Evolutionary conservation across 805 yeast genomes (phyloP).

Genomic region (Scheffersomyces coipomensis): DNA sequence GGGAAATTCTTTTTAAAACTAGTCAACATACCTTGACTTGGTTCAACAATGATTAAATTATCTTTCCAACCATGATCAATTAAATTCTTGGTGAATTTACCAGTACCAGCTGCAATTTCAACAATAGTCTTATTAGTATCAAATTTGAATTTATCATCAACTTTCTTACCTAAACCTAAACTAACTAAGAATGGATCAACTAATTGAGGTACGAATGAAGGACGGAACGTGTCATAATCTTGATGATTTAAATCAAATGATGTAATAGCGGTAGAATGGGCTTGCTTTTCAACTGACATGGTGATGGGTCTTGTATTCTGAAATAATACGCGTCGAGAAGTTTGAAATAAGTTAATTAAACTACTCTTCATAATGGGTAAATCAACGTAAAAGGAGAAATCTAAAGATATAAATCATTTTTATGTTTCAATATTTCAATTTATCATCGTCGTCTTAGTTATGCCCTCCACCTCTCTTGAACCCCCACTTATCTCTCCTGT

Average conservation of each 20-base stretch:
- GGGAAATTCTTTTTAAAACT: constrained; percentile 50
- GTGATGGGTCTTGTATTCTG: not conserved
- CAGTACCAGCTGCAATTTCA: constrained; percentile 65
- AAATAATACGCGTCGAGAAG: not conserved
- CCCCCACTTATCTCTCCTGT: not conserved
- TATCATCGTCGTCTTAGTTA: too few species aligned
- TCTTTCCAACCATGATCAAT: constrained; percentile 35
- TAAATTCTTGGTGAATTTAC: constrained; percentile 55
- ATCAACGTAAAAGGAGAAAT: too few species aligned
- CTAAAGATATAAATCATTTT: too few species aligned
- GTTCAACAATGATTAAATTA: constrained; percentile 49
- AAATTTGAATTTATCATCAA: constrained; percentile 8
- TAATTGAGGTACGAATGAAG: constrained; percentile 42
- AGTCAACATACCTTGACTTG: constrained; percentile 55
- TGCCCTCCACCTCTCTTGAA: not conserved
- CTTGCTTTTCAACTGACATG: constrained; percentile 5
- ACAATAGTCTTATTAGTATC: constrained; percentile 25
- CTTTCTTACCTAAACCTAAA: constrained; percentile 23
- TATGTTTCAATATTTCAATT: not conserved
- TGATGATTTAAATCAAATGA: constrained; percentile 54
- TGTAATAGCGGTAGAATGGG: constrained; percentile 38
- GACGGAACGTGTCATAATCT: constrained; percentile 52
- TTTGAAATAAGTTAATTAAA: not conserved
- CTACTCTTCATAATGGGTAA: not conserved
- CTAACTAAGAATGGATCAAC: constrained; percentile 43